These are phyloP conservation scores for Protomyces inundatus DNA, from an alignment of 1,139 yeast genomes.

Conservation along the genomic window DNA sequence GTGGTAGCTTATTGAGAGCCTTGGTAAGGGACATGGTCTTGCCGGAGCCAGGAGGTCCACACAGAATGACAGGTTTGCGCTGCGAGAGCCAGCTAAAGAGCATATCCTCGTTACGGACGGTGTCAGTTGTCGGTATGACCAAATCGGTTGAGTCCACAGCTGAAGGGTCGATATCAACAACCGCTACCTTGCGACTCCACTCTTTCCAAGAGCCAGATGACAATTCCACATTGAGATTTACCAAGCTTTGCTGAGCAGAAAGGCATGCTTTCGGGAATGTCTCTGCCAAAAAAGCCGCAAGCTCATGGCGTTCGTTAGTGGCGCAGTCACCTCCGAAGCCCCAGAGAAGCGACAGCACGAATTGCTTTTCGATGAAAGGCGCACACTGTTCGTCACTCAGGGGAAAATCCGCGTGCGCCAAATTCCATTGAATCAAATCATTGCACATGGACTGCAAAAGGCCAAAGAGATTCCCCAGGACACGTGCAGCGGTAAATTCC, in stretches of 20 bases:
- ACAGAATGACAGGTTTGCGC: conserved; percentile 60
- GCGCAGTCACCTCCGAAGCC: conserved; percentile 62
- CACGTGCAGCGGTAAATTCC: conserved; percentile 46
- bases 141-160: conserved; percentile 58
- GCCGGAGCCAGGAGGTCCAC: conserved; percentile 98
- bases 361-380: conserved; percentile 42
- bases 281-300: conserved; percentile 42
- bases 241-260: conserved; percentile 25
- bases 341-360: conserved; percentile 55
- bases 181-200: conserved; percentile 47
- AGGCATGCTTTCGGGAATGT: conserved; percentile 30
- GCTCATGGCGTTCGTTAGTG: conserved; percentile 40
- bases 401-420: conserved; percentile 35
- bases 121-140: conserved; percentile 76
- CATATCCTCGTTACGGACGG: conserved; percentile 60
- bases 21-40: conserved; percentile 85
- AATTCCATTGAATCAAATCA: conserved; percentile 32
- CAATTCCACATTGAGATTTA: conserved; percentile 49
- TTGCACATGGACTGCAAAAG: conserved; percentile 35
- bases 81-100: conserved; percentile 55
- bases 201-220: conserved; percentile 51
- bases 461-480: conserved; percentile 43
- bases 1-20: conserved; percentile 56
- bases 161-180: conserved; percentile 54
- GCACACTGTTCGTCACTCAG: conserved; percentile 34